Conservation (phyloP, 2,329 filamentous ascomycete species). For the Colletotrichum spinosum region DNA sequence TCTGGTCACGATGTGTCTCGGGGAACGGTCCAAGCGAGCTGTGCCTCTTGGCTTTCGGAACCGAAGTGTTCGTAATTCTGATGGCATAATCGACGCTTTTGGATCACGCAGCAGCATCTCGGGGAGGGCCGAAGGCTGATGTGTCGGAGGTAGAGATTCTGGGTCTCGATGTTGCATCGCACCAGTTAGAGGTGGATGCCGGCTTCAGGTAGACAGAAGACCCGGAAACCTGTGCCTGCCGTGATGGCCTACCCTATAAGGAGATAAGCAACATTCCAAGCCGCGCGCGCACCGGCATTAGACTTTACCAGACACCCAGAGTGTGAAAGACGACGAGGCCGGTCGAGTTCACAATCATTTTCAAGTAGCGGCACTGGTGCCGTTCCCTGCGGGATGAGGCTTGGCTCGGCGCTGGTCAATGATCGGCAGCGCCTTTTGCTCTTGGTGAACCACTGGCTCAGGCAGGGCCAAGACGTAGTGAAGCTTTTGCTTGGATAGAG, state of each 20-base stretch:
- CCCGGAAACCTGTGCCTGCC: neutral
- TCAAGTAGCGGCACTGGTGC: constrained; percentile 17
- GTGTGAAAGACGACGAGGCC: constrained; percentile 1
- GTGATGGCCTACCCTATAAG: constrained; percentile 8
- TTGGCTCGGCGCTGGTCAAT: constrained; percentile 18
- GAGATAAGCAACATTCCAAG: neutral
- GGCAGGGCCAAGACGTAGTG: constrained; percentile 24
- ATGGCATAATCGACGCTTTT: neutral
- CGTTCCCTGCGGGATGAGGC: constrained; percentile 28
- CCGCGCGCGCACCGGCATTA: neutral
- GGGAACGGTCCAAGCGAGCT: constrained; percentile 2
- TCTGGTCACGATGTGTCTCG: constrained; percentile 13
- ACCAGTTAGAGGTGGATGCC: constrained; percentile 9
- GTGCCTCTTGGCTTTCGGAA: neutral
- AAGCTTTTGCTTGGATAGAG: constrained; percentile 12
- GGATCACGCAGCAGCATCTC: constrained; percentile 10
- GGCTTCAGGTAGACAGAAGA: constrained; percentile 9
- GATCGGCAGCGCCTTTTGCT: constrained; percentile 35
- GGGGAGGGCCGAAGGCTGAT: constrained; percentile 8
- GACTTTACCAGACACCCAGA: neutral
- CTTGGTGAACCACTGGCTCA: constrained; percentile 17
- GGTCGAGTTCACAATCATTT: constrained; percentile 9
- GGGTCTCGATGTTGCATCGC: constrained; percentile 1
- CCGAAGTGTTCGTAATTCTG: neutral
- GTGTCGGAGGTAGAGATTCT: constrained; percentile 9